Evolutionary conservation across 208 protist species (phyloP).

Genomic region (Trichomonas vaginalis): DNA sequence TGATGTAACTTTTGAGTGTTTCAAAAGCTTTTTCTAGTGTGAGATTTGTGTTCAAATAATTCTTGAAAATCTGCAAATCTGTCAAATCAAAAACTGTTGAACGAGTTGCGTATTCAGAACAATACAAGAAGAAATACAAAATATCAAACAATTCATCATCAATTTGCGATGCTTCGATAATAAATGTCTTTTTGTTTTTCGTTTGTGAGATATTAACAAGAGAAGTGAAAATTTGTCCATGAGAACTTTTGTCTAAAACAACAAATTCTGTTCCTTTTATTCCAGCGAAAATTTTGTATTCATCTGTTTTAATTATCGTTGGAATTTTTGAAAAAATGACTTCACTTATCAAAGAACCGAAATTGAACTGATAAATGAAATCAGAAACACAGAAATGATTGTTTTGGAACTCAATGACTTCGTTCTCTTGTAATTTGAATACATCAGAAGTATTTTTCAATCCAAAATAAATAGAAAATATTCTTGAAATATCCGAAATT

Average conservation of each 20-base stretch:
- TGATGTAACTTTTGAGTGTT: not conserved
- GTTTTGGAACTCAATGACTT: not conserved
- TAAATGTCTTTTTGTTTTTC: not conserved
- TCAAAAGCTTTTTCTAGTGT: not conserved
- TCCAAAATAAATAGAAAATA: not conserved
- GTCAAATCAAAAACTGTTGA: not conserved
- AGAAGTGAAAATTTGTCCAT: not conserved
- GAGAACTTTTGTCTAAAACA: not conserved
- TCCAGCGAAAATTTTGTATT: not conserved
- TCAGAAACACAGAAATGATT: not conserved
- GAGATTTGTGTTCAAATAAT: not conserved
- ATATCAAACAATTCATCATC: not conserved
- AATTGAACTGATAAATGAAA: not conserved
- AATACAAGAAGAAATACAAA: not conserved
- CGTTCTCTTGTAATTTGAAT: not conserved
- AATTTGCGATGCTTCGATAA: not conserved
- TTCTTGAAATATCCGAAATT: not conserved
- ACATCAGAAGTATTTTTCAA: not conserved
- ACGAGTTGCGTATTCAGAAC: not conserved
- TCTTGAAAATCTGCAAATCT: not conserved
- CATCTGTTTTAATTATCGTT: not conserved
- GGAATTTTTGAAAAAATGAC: not conserved
- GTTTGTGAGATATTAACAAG: not conserved
- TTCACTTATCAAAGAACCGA: not conserved
- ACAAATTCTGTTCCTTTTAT: not conserved